Evolutionary conservation across 2,329 filamentous ascomycete species (phyloP).

Genomic region (Penicillium sp.): DNA sequence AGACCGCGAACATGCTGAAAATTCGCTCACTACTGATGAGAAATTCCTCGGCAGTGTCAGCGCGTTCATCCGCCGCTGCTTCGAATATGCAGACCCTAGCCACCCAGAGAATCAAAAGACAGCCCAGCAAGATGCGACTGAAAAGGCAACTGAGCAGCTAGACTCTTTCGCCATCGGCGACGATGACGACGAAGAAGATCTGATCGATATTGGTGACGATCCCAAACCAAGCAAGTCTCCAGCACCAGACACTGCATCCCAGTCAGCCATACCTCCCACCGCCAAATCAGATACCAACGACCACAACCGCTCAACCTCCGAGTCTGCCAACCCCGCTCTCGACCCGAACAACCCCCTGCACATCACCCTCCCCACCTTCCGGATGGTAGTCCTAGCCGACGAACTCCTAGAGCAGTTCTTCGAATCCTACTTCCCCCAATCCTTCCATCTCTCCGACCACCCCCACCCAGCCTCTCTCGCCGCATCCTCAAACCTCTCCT

Average conservation of each 20-base stretch:
- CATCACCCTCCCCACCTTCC: conserved; percentile 94
- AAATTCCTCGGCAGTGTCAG: conserved; percentile 88
- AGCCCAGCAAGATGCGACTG: conserved; percentile 29
- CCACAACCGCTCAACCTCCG: conserved; percentile 60
- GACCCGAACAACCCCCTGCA: conserved; percentile 91
- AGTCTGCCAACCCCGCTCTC: conserved; percentile 81
- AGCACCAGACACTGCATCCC: conserved; percentile 16
- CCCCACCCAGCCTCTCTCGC: conserved; percentile 47
- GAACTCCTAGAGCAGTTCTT: conserved; percentile 96
- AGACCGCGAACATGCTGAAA: conserved; percentile 36
- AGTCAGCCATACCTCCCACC: conserved; percentile 8
- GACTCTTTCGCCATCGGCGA: conserved; percentile 72
- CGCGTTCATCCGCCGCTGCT: conserved; percentile 91
- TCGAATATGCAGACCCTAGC: conserved; percentile 96
- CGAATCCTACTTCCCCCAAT: conserved; percentile 88
- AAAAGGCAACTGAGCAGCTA: conserved; percentile 40
- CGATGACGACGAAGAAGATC: conserved; percentile 55
- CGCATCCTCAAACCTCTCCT: conserved; percentile 51
- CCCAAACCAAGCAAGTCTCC: conserved; percentile 27
- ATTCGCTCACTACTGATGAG: conserved; percentile 67
- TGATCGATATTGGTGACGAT: conserved; percentile 41
- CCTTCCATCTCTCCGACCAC: conserved; percentile 78
- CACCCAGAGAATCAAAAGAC: conserved; percentile 59
- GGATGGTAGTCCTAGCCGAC: conserved; percentile 96
- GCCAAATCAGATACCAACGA: conserved; percentile 11